A percentile compares a stretch with the other conserved stretches of the same genome.
Conservation (phyloP, 2,329 filamentous ascomycete genomes). For the Colletotrichum sp. region DNA sequence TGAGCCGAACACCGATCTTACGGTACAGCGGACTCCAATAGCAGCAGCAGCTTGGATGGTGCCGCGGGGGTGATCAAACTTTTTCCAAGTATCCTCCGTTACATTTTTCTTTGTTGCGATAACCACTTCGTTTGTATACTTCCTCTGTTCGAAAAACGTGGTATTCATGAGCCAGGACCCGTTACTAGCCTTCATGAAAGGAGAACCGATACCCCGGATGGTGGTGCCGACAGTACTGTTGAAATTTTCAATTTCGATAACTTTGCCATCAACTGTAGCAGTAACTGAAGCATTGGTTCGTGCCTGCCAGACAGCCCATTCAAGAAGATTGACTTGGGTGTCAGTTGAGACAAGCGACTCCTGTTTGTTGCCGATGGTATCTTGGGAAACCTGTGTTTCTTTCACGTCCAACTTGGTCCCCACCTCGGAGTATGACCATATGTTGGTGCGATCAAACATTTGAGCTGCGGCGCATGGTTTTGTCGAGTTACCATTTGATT, state of each 20-base stretch:
- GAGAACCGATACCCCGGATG: too few species aligned
- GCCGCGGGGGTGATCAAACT: too few species aligned
- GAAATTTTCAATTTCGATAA: too few species aligned
- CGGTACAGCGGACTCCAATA: neutral
- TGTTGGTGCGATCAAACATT: fast-evolving
- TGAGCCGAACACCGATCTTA: neutral
- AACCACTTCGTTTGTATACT: too few species aligned
- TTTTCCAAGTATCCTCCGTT: too few species aligned
- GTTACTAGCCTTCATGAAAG: too few species aligned
- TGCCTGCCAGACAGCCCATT: constrained; percentile 16
- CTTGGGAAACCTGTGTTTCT: fast-evolving
- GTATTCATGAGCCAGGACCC: too few species aligned
- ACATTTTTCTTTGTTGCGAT: too few species aligned
- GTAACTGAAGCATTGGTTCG: neutral
- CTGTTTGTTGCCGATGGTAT: neutral
- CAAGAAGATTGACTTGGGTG: neutral
- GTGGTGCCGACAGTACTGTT: too few species aligned
- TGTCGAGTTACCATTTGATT: too few species aligned
- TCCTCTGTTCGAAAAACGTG: too few species aligned
- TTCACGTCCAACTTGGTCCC: neutral
- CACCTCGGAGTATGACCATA: neutral
- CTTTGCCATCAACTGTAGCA: too few species aligned
- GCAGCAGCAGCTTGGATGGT: neutral
- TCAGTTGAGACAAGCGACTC: neutral
- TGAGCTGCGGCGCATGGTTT: neutral